Conservation (phyloP, 768 basidiomycete genomes). For the Suillus cothurnatus region DNA sequence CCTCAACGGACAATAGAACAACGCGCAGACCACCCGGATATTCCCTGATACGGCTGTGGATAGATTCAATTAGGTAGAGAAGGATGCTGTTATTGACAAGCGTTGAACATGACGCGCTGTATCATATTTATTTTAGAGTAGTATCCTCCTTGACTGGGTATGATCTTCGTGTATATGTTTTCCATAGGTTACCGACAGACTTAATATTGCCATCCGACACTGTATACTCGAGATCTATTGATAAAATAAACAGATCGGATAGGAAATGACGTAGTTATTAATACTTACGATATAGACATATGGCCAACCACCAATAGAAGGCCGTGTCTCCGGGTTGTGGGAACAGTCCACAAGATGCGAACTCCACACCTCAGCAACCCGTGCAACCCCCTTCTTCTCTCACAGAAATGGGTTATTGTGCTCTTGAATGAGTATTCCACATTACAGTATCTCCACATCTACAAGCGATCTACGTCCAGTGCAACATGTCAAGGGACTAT, state of each 20-base stretch:
- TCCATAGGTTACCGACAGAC: neutral
- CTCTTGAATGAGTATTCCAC: constrained; percentile 69
- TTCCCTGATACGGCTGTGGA: neutral
- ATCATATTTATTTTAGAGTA: neutral
- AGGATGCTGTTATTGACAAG: neutral
- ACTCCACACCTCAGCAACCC: neutral
- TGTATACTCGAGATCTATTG: neutral
- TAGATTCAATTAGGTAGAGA: neutral
- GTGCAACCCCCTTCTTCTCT: neutral
- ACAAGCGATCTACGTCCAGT: constrained; percentile 57
- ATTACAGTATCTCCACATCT: constrained; percentile 81
- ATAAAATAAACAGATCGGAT: neutral
- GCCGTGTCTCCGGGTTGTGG: neutral
- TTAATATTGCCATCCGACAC: neutral
- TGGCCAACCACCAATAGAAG: neutral
- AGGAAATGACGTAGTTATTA: neutral
- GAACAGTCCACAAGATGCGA: neutral
- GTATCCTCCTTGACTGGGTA: neutral
- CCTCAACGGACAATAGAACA: neutral
- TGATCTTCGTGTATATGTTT: neutral
- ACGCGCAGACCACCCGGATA: neutral
- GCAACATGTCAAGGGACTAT: too few relatives aligned
- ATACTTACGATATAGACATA: neutral
- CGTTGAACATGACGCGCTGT: neutral
- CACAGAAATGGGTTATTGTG: neutral